Evolutionary conservation across 805 yeast genomes (phyloP), one percentile per base, ranked within the genome.

Genomic region (Metschnikowia santaceciliae): DNA sequence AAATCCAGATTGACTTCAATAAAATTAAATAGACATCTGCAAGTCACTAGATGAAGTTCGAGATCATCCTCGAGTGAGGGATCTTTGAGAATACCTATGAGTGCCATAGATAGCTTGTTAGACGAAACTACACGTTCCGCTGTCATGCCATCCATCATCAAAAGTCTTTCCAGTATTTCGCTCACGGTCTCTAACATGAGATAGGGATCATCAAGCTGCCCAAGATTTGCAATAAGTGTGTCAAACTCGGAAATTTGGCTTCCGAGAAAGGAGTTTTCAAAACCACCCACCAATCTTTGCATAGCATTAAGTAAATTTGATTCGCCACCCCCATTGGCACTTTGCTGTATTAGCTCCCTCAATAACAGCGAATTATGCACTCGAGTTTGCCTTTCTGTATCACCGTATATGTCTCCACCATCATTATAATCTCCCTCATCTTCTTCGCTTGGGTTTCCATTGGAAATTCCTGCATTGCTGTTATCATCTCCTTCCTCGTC

Each of bases 1-100:
- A 83, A 80, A 42, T 85, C 85, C 14, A 82, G 81, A 56, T 84
- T 78, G 10, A 86, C 85, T 62, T 90, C 97, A 49, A 90, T 69
- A 42, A 91, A 69, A 63, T 90, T 91, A 64, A 87, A 86, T 15
- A 91, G 70, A 61, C 96, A 88, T 45, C 97, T 78, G 60, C 96
- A 88, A 0, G 95, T 85, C 37, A 87, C 84, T 41, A 92, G 68
- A 61, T 87, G 92, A n/a, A 91, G 63, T 61, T 92, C 97, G 45
- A 88, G 69, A 55, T 86, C 86, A 19, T 81, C 87, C 30, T 75
- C 77, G 45, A 82, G 75, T 5, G 59, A 40, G 0, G 88, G 84
- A 53, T 81, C 83, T 14, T 74, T 72, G 62, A 92, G 68, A 6
- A 90, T 75, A 2, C 67, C 65, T 0, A 86, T 80, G 41, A 91